A percentile compares a stretch with the other conserved stretches of the same genome.
These are phyloP conservation scores for Trichophyton mentagrophytes DNA, from an alignment of 2,329 filamentous ascomycete genomes.

Conservation along the genomic window DNA sequence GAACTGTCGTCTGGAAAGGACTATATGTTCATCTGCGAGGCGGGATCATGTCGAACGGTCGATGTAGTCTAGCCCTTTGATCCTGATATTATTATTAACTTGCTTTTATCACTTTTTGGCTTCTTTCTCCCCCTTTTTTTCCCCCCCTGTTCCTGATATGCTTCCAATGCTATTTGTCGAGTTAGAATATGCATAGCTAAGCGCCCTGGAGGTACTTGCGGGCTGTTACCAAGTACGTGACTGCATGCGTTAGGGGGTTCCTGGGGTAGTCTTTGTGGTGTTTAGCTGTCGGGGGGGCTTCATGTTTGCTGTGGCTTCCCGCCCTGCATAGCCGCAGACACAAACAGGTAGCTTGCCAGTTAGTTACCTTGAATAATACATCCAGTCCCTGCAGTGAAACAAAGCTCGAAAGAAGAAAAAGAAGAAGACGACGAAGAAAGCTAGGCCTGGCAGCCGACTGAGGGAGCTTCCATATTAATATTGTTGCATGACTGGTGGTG, in stretches of 20 bases:
- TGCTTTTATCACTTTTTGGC: not conserved
- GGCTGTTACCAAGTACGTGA: too few species aligned
- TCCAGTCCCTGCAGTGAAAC: not conserved
- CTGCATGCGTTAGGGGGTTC: too few species aligned
- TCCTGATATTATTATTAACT: not conserved
- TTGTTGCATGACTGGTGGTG: not conserved
- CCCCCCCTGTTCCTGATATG: not conserved
- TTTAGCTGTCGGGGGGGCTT: not conserved
- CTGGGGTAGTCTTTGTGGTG: not conserved
- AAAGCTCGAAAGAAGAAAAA: not conserved
- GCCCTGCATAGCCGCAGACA: too few species aligned
- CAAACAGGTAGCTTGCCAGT: not conserved
- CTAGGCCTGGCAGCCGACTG: not conserved
- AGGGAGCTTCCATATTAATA: not conserved
- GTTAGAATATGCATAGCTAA: not conserved
- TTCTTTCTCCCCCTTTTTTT: not conserved
- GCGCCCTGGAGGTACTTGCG: not conserved
- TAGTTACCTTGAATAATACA: too few species aligned
- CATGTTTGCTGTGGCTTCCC: not conserved
- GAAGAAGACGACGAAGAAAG: too few species aligned
- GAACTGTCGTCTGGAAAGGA: constrained; percentile 29
- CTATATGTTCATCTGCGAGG: constrained; percentile 28
- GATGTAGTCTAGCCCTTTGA: constrained; percentile 19
- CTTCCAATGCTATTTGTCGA: not conserved
- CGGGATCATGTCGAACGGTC: constrained; percentile 24